phyloP scores from a whole-genome alignment of 805 yeast genomes.

The Tetrapisispora pingtungensis region DNA sequence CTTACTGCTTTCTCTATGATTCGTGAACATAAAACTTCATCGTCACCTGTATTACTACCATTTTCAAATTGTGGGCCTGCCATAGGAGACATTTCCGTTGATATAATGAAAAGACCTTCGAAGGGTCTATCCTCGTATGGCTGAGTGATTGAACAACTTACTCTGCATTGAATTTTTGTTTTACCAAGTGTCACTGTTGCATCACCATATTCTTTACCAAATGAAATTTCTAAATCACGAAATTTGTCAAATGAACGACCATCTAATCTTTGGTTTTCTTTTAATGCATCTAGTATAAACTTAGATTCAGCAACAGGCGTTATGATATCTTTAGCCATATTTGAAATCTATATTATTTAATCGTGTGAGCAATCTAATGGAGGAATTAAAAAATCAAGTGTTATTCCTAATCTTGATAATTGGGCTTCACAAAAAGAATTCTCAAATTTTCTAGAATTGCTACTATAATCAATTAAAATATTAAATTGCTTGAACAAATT shows the following conservation, averaged over 20 bases:
- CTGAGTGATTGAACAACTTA: slow-evolving; percentile 62
- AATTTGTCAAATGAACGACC: slow-evolving; percentile 57
- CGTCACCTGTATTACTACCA: slow-evolving; percentile 56
- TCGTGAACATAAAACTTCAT: slow-evolving; percentile 71
- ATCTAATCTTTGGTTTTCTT: slow-evolving; percentile 54
- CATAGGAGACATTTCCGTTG: slow-evolving; percentile 83
- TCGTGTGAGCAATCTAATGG: too few species aligned
- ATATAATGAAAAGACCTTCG: slow-evolving; percentile 79
- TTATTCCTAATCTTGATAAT: too few species aligned
- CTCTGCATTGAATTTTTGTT: slow-evolving; percentile 41
- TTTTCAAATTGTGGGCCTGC: slow-evolving; percentile 79
- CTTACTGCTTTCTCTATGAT: slow-evolving; percentile 86
- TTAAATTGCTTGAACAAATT: too few species aligned
- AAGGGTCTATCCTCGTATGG: slow-evolving; percentile 90
- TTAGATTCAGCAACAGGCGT: slow-evolving; percentile 53
- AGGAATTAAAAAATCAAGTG: too few species aligned
- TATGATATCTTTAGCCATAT: slow-evolving; percentile 54
- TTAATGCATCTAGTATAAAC: slow-evolving; percentile 55
- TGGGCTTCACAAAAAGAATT: too few species aligned
- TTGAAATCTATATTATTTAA: too few species aligned
- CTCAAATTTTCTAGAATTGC: too few species aligned
- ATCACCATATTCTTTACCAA: slow-evolving; percentile 70
- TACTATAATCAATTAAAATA: too few species aligned
- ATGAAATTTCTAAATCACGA: slow-evolving; percentile 52
- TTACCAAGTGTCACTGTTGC: slow-evolving; percentile 71